Evolutionary conservation across 208 protist species (phyloP), one percentile per base, ranked within the genome.

Genomic region (Leishmania major): DNA sequence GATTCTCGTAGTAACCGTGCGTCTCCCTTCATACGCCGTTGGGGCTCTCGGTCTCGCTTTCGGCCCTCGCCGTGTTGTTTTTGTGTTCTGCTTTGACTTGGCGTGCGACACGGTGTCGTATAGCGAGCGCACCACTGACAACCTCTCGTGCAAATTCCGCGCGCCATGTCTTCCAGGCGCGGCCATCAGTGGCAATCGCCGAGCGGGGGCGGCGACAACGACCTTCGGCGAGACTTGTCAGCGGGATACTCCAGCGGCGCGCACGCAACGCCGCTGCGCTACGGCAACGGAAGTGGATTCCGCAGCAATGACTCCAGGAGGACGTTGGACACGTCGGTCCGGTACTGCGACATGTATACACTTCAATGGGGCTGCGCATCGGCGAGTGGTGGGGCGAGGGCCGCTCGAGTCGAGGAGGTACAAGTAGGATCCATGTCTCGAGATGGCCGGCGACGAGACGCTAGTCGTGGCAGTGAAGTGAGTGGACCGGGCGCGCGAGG

Each of bases 111-210:
- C 11, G 53, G 55, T 60, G 11, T 10, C 49, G 28, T 62, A 78
- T 57, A 49, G 53, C 49, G 75, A 62, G 3, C 53, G 57, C 7
- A 76, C 80, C 8, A 75, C 79, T 17, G 78, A 83, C 60, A 77
- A 78, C 79, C 62, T 83, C 22, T 82, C 74, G 28, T 57, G 53
- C 3, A 64, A 83, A 53, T 86, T 86, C 59, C 75, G 66, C 13
- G 66, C 25, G 64, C 83, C 53, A 86, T 86, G 83, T 80, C 83
- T 3, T 80, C 79, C 2, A 53, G 70, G 37, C 78, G 78, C 1
- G 79, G 75, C 37, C 74, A 75, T 5, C 53, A 51, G 47, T 76
- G 60, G 66, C 53, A 59, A 31, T 59, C 47, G 22, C 60, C 47
- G 45, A 59, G 49, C 31, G 7, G n/a, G 6, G 22, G 59, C 59